Base-by-base conservation (phyloP, 352 stramenopile species). In the Thraustochytrium sp. region DNA sequence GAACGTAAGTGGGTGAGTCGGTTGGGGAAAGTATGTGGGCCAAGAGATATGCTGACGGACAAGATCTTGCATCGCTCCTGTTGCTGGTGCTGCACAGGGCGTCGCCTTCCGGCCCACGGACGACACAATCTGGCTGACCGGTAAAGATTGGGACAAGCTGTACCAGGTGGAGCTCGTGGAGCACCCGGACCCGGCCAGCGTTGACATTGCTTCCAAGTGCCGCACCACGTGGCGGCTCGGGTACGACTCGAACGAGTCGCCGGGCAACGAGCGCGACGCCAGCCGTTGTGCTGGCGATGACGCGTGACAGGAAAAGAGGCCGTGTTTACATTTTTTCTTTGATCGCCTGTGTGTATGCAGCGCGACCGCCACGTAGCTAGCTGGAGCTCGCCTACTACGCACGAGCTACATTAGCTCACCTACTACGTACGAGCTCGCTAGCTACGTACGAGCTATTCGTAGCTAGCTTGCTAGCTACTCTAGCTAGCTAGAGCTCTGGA, bases 81-180 rank as follows among this genome's bases (percentile, higher is more conserved):
- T 72, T 0, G 9, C n/a, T 55, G 26, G 18, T 65, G 29, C 34
- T 9, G 34, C 36, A 9, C 40, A 72, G 59, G 59, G 59, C 9
- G 63, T 80, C 37, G 68, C 68, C 0, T 80, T 48, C 38, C 68
- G 68, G 4, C 44, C 68, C 48, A 80, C 40, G 9, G 68, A 80
- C 49, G 68, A 44, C 34, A 65, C 68, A 0, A 13, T 80, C 9
- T 80, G 68, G 68, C 23, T 80, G 26, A 80, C 68, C 8, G 68
- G 68, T 8, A 80, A 80, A 34, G 68, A 80, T 31, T 80, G 68
- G 68, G 31, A 13, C 26, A 61, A 80, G 51, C 68, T 80, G 18
- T 80, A 75, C 46, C 53, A 65, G 51, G 46, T 80, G n/a, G 68
- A 80, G 68, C 68, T 80, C 34, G 68, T 80, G 8, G 68, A 68